Evolutionary conservation across 164 flowering plant species (phyloP).

Genomic region (Tinospora cordifolia): DNA sequence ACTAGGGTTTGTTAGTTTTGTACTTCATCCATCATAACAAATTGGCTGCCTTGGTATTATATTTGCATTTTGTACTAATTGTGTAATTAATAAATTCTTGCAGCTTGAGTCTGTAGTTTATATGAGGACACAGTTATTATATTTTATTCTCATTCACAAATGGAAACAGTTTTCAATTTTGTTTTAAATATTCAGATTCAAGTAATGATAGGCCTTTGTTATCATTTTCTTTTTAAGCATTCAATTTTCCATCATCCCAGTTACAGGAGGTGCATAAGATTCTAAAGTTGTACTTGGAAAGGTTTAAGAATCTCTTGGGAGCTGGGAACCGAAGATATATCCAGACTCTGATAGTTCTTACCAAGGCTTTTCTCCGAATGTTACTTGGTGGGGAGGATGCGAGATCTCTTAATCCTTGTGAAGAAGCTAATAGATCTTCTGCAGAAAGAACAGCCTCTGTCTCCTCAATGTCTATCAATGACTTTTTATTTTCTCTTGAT

Average conservation of each 20-base stretch:
- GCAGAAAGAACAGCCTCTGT: slow-evolving; percentile 20
- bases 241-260: slow-evolving; percentile 31
- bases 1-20: background rate
- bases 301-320: slow-evolving; percentile 70
- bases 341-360: slow-evolving; percentile 69
- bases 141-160: no score
- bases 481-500: slow-evolving; percentile 72
- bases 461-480: slow-evolving; percentile 72
- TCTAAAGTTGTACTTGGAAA: slow-evolving; percentile 48
- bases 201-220: background rate
- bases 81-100: background rate
- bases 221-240: background rate
- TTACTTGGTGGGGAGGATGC: slow-evolving; percentile 27
- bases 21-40: background rate
- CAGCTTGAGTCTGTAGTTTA: background rate
- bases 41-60: background rate
- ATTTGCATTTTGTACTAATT: background rate
- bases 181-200: no score
- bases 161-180: no score
- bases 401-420: slow-evolving; percentile 14
- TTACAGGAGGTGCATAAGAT: slow-evolving; percentile 53
- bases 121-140: background rate
- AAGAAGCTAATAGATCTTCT: slow-evolving; percentile 19
- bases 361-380: slow-evolving; percentile 52
- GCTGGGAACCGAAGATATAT: slow-evolving; percentile 89